A percentile compares a stretch with the other conserved stretches of the same genome.
Evolutionary conservation across 225 moss, liverwort and hornwort species (phyloP).

Genomic region (Bryum argenteum): DNA sequence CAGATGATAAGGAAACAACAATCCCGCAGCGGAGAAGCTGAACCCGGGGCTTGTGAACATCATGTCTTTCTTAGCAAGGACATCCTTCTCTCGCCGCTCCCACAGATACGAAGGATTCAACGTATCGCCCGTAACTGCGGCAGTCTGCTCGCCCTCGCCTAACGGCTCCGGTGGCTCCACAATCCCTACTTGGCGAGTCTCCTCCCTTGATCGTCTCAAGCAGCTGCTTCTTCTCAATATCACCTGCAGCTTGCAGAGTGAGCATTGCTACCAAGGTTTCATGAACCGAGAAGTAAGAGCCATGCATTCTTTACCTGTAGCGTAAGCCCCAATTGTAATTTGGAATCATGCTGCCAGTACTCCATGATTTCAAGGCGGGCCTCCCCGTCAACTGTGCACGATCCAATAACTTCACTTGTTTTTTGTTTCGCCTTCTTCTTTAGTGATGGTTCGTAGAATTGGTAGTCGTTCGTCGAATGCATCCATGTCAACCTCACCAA

Average conservation of each 20-base stretch:
- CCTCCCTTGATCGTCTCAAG: slow-evolving; percentile 52
- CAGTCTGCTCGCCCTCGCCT: slow-evolving; percentile 69
- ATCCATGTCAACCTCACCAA: no score
- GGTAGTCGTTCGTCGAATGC: no score
- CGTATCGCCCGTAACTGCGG: slow-evolving; percentile 74
- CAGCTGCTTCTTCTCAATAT: slow-evolving; percentile 35
- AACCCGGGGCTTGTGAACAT: slow-evolving; percentile 82
- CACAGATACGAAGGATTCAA: slow-evolving; percentile 62
- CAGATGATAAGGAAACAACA: slow-evolving; percentile 93
- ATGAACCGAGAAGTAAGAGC: no score
- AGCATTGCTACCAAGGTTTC: neutral
- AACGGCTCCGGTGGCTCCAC: slow-evolving; percentile 31
- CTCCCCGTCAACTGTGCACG: no score
- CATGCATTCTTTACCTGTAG: neutral
- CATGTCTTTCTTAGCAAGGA: slow-evolving; percentile 55
- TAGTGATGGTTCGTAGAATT: no score
- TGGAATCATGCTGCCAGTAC: no score
- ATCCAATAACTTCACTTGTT: no score
- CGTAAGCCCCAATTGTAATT: no score
- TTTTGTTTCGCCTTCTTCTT: no score
- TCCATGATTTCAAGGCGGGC: no score
- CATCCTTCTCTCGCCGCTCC: slow-evolving; percentile 77
- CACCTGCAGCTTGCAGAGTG: slow-evolving; percentile 8
- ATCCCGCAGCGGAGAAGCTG: slow-evolving; percentile 93
- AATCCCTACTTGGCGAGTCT: slow-evolving; percentile 52